Evolutionary conservation across 2,329 filamentous ascomycete genomes (phyloP).

Genomic region (Acrocalymma vagum): DNA sequence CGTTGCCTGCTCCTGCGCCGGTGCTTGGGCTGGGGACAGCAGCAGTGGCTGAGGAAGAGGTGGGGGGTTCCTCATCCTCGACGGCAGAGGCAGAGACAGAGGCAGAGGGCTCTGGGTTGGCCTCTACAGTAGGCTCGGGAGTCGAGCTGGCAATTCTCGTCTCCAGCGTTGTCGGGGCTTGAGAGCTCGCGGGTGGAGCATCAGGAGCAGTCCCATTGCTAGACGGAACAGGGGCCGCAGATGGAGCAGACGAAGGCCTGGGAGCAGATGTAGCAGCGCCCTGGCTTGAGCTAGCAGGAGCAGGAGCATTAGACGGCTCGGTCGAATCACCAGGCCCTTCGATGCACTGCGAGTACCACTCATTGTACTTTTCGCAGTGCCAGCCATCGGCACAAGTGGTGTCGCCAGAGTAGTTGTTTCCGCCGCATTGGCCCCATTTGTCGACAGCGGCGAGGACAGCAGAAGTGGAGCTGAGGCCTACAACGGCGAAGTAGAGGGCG

Average conservation of each 20-base stretch:
- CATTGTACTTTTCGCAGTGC: conserved; percentile 51
- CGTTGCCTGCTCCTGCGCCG: conserved; percentile 13
- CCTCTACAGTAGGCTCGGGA: background rate
- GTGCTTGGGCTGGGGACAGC: conserved; percentile 3
- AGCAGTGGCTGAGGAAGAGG: conserved; percentile 16
- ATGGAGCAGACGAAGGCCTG: no score
- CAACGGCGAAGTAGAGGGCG: conserved; percentile 35
- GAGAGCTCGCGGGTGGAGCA: conserved; percentile 5
- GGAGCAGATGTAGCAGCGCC: conserved; percentile 1
- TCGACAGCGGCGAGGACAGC: conserved; percentile 36
- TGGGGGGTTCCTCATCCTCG: conserved; percentile 2
- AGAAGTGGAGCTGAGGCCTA: conserved; percentile 35
- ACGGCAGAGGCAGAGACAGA: background rate
- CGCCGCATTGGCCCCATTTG: conserved; percentile 57
- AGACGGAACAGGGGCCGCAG: conserved; percentile 16
- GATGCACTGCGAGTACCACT: conserved; percentile 57
- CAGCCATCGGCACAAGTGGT: conserved; percentile 50
- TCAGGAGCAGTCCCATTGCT: conserved; percentile 15
- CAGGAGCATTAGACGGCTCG: conserved; percentile 6
- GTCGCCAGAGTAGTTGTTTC: conserved; percentile 49
- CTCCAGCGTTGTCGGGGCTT: conserved; percentile 8
- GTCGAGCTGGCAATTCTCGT: conserved; percentile 11
- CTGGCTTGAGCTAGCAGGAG: conserved; percentile 5
- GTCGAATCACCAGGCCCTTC: conserved; percentile 11
- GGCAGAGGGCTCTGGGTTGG: background rate